These are phyloP conservation scores for Lachnellula willkommii DNA, from an alignment of 2,329 filamentous ascomycete species.

Conservation along the genomic window DNA sequence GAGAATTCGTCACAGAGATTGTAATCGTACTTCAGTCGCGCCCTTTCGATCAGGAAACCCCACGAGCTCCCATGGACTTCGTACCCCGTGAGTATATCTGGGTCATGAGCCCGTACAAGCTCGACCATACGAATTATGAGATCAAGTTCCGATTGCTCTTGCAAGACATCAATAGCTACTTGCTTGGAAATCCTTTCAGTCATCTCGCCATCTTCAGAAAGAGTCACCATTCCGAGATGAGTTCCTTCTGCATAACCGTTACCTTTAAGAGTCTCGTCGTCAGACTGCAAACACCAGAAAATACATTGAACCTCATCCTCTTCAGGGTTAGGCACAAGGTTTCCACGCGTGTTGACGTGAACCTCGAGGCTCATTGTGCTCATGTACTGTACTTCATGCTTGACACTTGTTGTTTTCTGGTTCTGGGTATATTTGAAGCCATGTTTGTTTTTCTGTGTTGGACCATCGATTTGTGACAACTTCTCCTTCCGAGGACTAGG, in stretches of 20 bases:
- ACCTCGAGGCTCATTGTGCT: constrained; percentile 91
- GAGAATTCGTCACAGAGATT: constrained; percentile 89
- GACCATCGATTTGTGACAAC: constrained; percentile 81
- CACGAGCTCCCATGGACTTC: constrained; percentile 91
- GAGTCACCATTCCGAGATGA: constrained; percentile 65
- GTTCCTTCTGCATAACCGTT: constrained; percentile 45
- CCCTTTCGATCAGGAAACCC: constrained; percentile 92
- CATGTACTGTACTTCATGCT: constrained; percentile 90
- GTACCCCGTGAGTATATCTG: constrained; percentile 89
- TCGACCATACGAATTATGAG: constrained; percentile 80
- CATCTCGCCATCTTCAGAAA: constrained; percentile 58
- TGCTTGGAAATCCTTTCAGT: constrained; percentile 58
- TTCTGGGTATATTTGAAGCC: constrained; percentile 84
- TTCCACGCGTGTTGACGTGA: constrained; percentile 80
- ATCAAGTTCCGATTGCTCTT: constrained; percentile 76
- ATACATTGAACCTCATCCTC: constrained; percentile 83
- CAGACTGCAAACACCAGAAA: constrained; percentile 84
- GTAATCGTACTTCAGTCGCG: constrained; percentile 78
- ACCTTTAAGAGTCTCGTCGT: constrained; percentile 53
- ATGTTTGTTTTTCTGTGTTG: constrained; percentile 75
- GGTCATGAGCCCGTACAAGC: constrained; percentile 77
- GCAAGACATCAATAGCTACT: constrained; percentile 58
- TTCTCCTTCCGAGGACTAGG: constrained; percentile 27
- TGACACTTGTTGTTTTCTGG: constrained; percentile 65
- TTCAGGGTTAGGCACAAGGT: constrained; percentile 80